These are phyloP conservation scores for Vitis rotundifolia DNA, from an alignment of 164 flowering plant genomes.

Conservation along the genomic window DNA sequence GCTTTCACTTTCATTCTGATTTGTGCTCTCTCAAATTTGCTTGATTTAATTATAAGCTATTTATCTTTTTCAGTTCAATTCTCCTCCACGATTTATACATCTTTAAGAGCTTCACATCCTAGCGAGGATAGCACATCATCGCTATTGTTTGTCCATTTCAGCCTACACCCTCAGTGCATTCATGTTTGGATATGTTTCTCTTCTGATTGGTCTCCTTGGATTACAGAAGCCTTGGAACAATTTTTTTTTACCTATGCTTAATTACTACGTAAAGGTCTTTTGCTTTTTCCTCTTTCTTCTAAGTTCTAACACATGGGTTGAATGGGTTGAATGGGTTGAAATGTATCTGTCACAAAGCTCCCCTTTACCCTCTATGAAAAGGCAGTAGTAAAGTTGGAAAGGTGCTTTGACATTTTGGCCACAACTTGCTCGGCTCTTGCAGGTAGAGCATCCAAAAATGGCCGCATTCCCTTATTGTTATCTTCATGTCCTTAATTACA, in stretches of 20 bases:
- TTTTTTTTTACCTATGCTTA: neutral
- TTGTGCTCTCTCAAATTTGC: neutral
- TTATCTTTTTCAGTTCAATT: neutral
- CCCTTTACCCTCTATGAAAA: slow-evolving; percentile 17
- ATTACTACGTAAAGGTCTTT: slow-evolving; percentile 15
- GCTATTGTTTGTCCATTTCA: neutral
- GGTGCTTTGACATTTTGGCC: slow-evolving; percentile 52
- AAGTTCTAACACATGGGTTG: neutral
- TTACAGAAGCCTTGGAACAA: neutral
- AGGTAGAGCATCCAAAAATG: slow-evolving; percentile 42
- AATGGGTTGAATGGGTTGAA: slow-evolving; percentile 11
- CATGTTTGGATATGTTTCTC: neutral
- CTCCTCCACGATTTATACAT: neutral
- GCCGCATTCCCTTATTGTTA: slow-evolving; percentile 35
- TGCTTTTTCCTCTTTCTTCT: neutral
- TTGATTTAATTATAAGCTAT: neutral
- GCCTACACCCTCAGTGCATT: neutral
- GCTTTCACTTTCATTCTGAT: slow-evolving; percentile 12
- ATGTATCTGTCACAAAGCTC: slow-evolving; percentile 15
- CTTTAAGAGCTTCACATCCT: neutral
- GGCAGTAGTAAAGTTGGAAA: slow-evolving; percentile 23
- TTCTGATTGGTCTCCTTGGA: neutral
- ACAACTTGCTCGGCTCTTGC: slow-evolving; percentile 44
- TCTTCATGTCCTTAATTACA: slow-evolving; percentile 30
- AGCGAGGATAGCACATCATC: neutral